Evolutionary conservation across 768 basidiomycete species (phyloP).

Genomic region (Leccinum fibrillosum): DNA sequence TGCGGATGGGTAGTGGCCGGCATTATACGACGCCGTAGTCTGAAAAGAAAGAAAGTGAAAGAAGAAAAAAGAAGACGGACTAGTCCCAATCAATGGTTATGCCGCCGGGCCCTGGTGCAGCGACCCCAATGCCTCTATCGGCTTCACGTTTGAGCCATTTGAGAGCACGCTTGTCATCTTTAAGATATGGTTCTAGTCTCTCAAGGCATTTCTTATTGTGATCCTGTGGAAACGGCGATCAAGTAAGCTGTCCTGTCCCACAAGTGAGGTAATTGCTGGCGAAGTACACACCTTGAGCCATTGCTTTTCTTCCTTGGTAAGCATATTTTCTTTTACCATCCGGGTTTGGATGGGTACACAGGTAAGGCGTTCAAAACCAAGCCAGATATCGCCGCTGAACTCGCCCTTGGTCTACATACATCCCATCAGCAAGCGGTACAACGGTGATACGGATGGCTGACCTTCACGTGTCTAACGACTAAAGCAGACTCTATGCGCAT

Average conservation of each 20-base stretch:
- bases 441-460: conserved; percentile 9
- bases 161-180: conserved; percentile 75
- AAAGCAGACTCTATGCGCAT: conserved; percentile 91
- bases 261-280: conserved; percentile 17
- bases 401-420: conserved; percentile 58
- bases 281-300: conserved; percentile 68
- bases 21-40: neutral
- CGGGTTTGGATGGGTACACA: conserved; percentile 91
- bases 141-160: conserved; percentile 79
- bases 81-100: conserved; percentile 79
- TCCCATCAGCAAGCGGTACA: conserved; percentile 4
- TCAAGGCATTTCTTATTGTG: conserved; percentile 77
- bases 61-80: neutral
- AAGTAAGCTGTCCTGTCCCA: neutral
- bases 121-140: conserved; percentile 72
- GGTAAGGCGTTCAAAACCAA: conserved; percentile 89
- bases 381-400: conserved; percentile 75
- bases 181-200: conserved; percentile 59
- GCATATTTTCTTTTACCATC: conserved; percentile 82
- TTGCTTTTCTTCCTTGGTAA: conserved; percentile 78
- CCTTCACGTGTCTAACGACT: conserved; percentile 61
- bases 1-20: neutral
- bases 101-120: conserved; percentile 60
- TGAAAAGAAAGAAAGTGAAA: neutral
- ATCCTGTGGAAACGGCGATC: conserved; percentile 43